These are phyloP conservation scores for Rhodotorula glutinis DNA, from an alignment of 1,284 basidiomycete species.

Conservation along the genomic window DNA sequence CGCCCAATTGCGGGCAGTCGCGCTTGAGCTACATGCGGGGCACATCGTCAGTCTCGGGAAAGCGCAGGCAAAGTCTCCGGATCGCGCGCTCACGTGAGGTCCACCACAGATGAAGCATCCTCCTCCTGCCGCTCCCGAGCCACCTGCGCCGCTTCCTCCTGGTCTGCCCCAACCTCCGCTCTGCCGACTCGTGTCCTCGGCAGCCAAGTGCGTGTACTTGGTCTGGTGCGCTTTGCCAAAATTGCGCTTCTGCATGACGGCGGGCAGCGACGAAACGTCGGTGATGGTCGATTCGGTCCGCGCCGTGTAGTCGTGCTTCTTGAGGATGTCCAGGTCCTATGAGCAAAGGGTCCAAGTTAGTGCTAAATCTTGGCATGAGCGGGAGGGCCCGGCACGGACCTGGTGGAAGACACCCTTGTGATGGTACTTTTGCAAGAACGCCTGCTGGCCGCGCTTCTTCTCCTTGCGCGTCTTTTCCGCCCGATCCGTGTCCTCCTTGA, in stretches of 20 bases:
- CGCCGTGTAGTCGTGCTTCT: constrained; percentile 78
- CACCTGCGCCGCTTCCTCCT: constrained; percentile 43
- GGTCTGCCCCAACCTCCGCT: constrained; percentile 59
- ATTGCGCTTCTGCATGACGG: constrained; percentile 95
- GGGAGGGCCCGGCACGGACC: too few species aligned
- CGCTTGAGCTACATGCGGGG: constrained; percentile 42
- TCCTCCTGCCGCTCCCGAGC: constrained; percentile 54
- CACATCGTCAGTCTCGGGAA: too few species aligned
- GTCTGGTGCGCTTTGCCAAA: constrained; percentile 89
- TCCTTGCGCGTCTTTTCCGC: constrained; percentile 75
- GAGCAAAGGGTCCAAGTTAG: background rate
- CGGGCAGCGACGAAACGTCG: constrained; percentile 80
- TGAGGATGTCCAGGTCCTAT: constrained; percentile 84
- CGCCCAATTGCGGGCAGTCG: constrained; percentile 45
- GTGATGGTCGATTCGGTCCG: constrained; percentile 74
- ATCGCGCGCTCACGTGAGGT: constrained; percentile 28
- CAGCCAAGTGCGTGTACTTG: constrained; percentile 88
- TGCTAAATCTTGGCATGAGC: too few species aligned
- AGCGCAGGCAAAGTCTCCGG: background rate
- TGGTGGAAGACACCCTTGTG: constrained; percentile 96
- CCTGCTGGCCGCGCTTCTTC: constrained; percentile 69
- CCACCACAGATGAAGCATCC: constrained; percentile 71
- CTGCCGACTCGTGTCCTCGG: constrained; percentile 79
- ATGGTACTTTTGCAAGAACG: constrained; percentile 97
- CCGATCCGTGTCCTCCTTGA: constrained; percentile 83